Conservation (phyloP, 1,284 basidiomycete genomes). For the Papiliotrema terrestris region DNA sequence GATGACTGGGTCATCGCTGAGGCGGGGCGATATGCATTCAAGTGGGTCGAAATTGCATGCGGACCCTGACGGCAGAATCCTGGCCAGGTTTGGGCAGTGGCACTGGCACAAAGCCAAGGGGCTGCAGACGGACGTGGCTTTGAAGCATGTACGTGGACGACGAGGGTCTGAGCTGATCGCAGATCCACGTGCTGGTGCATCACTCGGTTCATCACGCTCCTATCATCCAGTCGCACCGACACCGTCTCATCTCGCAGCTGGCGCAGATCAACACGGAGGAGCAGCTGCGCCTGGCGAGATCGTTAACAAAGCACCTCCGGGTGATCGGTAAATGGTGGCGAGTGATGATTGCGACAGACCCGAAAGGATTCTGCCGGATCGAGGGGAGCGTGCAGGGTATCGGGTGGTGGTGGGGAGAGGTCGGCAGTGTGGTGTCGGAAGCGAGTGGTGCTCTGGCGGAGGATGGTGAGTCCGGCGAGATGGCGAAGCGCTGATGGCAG, state of each 20-base stretch:
- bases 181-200: constrained; percentile 37
- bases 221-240: constrained; percentile 38
- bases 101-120: constrained; percentile 45
- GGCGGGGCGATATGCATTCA: constrained; percentile 48
- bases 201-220: constrained; percentile 42
- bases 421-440: constrained; percentile 43
- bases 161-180: constrained; percentile 2
- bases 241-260: constrained; percentile 26
- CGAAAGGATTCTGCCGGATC: constrained; percentile 45
- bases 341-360: constrained; percentile 43
- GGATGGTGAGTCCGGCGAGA: constrained; percentile 36
- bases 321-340: constrained; percentile 49
- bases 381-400: constrained; percentile 40
- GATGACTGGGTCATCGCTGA: constrained; percentile 42
- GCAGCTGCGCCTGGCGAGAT: constrained; percentile 24
- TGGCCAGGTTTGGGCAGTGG: constrained; percentile 42
- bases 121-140: constrained; percentile 31
- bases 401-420: constrained; percentile 50
- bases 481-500: constrained; percentile 13
- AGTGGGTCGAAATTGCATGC: constrained; percentile 28
- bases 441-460: constrained; percentile 42
- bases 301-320: constrained; percentile 43
- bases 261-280: constrained; percentile 7
- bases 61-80: constrained; percentile 23
- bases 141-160: constrained; percentile 25